phyloP scores from a whole-genome alignment of 768 basidiomycete genomes.

The Lentinula detonsa region DNA sequence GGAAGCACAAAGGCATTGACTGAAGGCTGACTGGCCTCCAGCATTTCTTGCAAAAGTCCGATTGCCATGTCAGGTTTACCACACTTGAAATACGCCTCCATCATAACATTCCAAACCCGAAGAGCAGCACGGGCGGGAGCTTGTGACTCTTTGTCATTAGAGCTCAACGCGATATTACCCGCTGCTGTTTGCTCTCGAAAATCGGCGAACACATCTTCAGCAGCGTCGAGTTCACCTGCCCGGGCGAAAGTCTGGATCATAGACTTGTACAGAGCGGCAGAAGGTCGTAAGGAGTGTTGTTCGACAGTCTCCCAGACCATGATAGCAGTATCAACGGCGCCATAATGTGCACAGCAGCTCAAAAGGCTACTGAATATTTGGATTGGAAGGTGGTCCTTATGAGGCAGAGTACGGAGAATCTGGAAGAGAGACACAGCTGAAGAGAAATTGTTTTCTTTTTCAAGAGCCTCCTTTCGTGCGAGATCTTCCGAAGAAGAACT shows the following conservation, averaged over 20 bases:
- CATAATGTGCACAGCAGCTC: constrained; percentile 52
- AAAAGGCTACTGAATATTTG: constrained; percentile 50
- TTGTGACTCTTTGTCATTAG: not conserved
- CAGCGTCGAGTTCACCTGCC: constrained; percentile 38
- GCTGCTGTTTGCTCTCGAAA: constrained; percentile 38
- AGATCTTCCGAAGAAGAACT: constrained; percentile 8
- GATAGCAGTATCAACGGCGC: constrained; percentile 54
- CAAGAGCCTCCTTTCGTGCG: constrained; percentile 36
- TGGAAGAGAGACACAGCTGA: constrained; percentile 73
- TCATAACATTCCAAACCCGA: constrained; percentile 69
- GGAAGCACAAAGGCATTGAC: constrained; percentile 25
- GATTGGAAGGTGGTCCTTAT: constrained; percentile 24
- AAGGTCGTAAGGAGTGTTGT: constrained; percentile 26
- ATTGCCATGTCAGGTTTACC: constrained; percentile 60
- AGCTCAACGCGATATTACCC: constrained; percentile 29
- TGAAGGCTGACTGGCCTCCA: constrained; percentile 32
- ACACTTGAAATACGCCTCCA: constrained; percentile 63
- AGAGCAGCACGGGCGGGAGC: constrained; percentile 31
- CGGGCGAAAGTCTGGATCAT: constrained; percentile 57
- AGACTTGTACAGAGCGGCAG: constrained; percentile 37
- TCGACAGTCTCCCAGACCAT: constrained; percentile 63
- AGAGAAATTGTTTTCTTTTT: constrained; percentile 62
- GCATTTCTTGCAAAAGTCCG: constrained; percentile 64
- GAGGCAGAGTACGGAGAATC: constrained; percentile 36
- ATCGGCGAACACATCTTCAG: constrained; percentile 57